phyloP scores from a whole-genome alignment of 2,329 filamentous ascomycete genomes.

The Diplocarpon rosae region DNA sequence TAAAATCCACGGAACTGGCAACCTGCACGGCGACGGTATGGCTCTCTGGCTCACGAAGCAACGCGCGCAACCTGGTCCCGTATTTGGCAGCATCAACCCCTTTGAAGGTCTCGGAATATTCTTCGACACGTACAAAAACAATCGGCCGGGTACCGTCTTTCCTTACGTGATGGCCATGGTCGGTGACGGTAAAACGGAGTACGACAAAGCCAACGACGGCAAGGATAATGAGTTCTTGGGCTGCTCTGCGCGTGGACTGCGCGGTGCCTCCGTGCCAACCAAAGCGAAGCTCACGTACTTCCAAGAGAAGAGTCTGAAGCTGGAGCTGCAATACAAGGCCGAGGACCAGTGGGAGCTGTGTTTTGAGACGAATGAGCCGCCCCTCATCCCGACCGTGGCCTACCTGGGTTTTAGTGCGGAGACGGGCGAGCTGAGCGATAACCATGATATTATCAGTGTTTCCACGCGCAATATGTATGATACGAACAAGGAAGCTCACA shows the following conservation, averaged over 20 bases:
- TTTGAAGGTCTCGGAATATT: conserved; percentile 91
- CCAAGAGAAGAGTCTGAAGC: conserved; percentile 81
- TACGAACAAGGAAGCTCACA: conserved; percentile 34
- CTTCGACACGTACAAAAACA: conserved; percentile 99
- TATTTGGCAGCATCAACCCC: conserved; percentile 78
- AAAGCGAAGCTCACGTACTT: conserved; percentile 90
- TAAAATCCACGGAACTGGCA: conserved; percentile 79
- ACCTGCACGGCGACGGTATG: conserved; percentile 90
- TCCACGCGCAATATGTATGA: conserved; percentile 82
- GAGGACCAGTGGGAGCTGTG: conserved; percentile 83
- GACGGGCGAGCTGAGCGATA: conserved; percentile 92
- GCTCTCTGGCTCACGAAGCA: conserved; percentile 98
- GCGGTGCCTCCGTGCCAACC: conserved; percentile 67
- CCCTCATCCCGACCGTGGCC: conserved; percentile 66
- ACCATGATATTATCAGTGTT: conserved; percentile 90
- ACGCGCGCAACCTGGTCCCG: conserved; percentile 65
- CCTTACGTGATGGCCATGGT: conserved; percentile 98
- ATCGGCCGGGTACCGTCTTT: conserved; percentile 88
- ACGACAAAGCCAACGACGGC: conserved; percentile 91
- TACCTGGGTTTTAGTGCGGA: conserved; percentile 76
- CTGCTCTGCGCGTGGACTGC: conserved; percentile 86
- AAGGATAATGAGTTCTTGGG: conserved; percentile 88
- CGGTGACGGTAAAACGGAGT: conserved; percentile 77
- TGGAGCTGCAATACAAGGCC: conserved; percentile 89
- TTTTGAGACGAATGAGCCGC: conserved; percentile 63